Evolutionary conservation across 1,284 basidiomycete species (phyloP).

Genomic region (Hymenochaete sp.): DNA sequence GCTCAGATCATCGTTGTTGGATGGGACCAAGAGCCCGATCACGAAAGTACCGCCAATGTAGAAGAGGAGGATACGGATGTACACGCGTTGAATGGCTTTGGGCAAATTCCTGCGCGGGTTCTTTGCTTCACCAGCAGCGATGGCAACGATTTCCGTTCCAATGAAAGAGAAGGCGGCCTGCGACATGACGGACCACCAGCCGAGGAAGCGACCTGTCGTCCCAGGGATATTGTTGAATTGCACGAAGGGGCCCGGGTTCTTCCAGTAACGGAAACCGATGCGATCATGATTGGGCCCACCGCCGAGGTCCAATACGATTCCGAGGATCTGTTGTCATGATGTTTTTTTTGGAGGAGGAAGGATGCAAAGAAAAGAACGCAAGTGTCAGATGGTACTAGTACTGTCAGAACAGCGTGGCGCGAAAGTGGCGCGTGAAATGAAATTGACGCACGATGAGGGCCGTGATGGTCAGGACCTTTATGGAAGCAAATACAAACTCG

Average conservation of each 20-base stretch:
- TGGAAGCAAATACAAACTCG: conserved; percentile 68
- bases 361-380: too few relatives aligned
- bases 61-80: conserved; percentile 65
- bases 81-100: conserved; percentile 57
- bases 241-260: conserved; percentile 63
- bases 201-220: conserved; percentile 55
- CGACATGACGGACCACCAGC: conserved; percentile 58
- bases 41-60: conserved; percentile 63
- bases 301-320: conserved; percentile 64
- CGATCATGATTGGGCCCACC: conserved; percentile 47
- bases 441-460: conserved; percentile 48
- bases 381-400: too few relatives aligned
- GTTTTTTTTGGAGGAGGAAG: too few relatives aligned
- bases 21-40: conserved; percentile 74
- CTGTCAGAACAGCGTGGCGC: not conserved
- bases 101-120: conserved; percentile 63
- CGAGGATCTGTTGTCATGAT: conserved; percentile 43
- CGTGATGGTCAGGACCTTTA: conserved; percentile 73
- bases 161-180: conserved; percentile 81
- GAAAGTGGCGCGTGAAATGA: conserved; percentile 15
- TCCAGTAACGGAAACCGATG: conserved; percentile 60
- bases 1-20: conserved; percentile 48
- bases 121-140: conserved; percentile 74
- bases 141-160: conserved; percentile 80
- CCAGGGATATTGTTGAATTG: conserved; percentile 50